phyloP scores from a whole-genome alignment of 257 asterid genomes.

The Leonotis leonurus region DNA sequence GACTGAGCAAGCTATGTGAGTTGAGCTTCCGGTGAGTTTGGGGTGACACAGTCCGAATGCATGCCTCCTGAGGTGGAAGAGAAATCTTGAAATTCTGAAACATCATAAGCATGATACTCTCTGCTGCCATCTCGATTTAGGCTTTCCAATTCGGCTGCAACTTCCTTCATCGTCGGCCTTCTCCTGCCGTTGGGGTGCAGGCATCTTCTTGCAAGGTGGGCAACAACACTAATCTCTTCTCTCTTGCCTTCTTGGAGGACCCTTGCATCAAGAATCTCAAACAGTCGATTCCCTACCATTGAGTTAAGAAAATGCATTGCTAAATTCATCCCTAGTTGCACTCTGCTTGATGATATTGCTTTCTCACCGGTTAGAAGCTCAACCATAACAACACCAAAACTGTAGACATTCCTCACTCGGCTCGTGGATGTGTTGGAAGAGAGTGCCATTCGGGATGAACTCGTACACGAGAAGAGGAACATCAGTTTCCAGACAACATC shows the following conservation, averaged over 20 bases:
- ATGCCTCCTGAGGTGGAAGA: background rate
- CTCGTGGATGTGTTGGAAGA: slow-evolving; percentile 28
- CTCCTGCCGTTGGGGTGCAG: slow-evolving; percentile 28
- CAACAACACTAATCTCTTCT: background rate
- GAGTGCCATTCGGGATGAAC: slow-evolving; percentile 29
- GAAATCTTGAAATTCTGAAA: background rate
- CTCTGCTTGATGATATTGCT: slow-evolving; percentile 17
- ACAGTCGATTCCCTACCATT: slow-evolving; percentile 16
- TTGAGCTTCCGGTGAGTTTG: background rate
- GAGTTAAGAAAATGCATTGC: slow-evolving; percentile 18
- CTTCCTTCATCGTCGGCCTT: slow-evolving; percentile 42
- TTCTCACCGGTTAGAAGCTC: slow-evolving; percentile 37
- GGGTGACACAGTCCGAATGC: background rate
- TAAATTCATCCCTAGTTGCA: slow-evolving; percentile 1
- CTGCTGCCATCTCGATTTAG: background rate
- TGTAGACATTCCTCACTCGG: slow-evolving; percentile 31
- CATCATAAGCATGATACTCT: background rate
- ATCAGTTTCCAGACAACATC: slow-evolving; percentile 29
- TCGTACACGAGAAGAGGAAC: slow-evolving; percentile 30
- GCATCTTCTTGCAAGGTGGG: slow-evolving; percentile 28
- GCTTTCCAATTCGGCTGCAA: slow-evolving; percentile 21
- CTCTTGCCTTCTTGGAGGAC: background rate
- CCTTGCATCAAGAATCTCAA: slow-evolving; percentile 25
- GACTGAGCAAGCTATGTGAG: background rate
- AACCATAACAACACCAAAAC: slow-evolving; percentile 30